phyloP scores from a whole-genome alignment of 768 basidiomycete genomes.

The Omphalotus guepiniiformis region DNA sequence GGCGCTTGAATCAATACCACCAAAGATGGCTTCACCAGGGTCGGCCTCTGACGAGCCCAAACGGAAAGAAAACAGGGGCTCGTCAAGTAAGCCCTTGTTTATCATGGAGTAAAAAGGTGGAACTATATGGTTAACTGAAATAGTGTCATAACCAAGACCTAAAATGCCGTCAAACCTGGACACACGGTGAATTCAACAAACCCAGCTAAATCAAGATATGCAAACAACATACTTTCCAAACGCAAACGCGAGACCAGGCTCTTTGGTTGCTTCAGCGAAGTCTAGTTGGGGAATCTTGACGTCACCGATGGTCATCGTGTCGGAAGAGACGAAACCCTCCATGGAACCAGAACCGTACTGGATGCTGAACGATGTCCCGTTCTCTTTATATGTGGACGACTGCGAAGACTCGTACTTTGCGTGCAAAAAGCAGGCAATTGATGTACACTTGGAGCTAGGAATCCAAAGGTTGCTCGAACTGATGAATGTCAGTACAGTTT shows the following conservation, averaged over 20 bases:
- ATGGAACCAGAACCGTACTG: conserved; percentile 95
- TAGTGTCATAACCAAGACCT: conserved; percentile 93
- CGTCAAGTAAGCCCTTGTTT: conserved; percentile 72
- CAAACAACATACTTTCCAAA: conserved; percentile 77
- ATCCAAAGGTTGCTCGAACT: conserved; percentile 96
- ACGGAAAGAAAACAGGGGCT: conserved; percentile 92
- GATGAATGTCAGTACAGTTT: conserved; percentile 3
- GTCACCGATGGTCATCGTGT: conserved; percentile 78
- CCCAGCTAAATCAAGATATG: not conserved
- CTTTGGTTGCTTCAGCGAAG: conserved; percentile 94
- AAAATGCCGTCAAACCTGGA: conserved; percentile 91
- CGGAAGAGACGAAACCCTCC: conserved; percentile 92
- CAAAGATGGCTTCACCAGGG: conserved; percentile 88
- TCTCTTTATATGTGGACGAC: conserved; percentile 85
- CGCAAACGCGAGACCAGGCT: conserved; percentile 96
- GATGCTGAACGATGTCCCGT: conserved; percentile 86
- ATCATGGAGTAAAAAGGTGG: conserved; percentile 97
- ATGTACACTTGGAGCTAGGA: conserved; percentile 74
- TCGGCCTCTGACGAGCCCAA: conserved; percentile 83
- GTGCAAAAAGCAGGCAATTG: conserved; percentile 93
- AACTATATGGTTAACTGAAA: conserved; percentile 86
- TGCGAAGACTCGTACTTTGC: conserved; percentile 78
- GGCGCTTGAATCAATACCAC: conserved; percentile 75
- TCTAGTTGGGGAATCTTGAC: conserved; percentile 68
- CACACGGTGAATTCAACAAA: not conserved